Percentiles rank a stretch among this genome's conserved stretches.
These are phyloP conservation scores for Ophiorrhiza pumila DNA, from an alignment of 257 asterid genomes.

Conservation along the genomic window DNA sequence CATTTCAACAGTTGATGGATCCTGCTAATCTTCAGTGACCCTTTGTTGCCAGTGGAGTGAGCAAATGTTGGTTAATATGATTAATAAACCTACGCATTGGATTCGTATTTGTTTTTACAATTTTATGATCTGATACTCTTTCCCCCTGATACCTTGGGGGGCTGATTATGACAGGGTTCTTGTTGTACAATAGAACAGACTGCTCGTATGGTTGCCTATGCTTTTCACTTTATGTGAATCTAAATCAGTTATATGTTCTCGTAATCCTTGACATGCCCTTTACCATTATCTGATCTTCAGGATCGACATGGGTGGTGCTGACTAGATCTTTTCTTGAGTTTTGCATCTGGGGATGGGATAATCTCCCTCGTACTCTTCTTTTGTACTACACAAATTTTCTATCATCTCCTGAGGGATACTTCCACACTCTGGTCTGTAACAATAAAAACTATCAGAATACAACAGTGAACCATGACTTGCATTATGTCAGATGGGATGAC, in stretches of 20 bases:
- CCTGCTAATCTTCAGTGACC: neutral
- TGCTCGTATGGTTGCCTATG: neutral
- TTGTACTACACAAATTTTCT: slow-evolving; percentile 91
- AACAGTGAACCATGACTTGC: slow-evolving; percentile 86
- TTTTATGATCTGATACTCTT: neutral
- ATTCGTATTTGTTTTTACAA: neutral
- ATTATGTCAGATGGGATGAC: slow-evolving; percentile 72
- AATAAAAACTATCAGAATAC: slow-evolving; percentile 92
- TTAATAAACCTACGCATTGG: neutral
- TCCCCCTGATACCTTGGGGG: neutral
- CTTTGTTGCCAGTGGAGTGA: neutral
- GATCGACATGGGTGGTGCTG: slow-evolving; percentile 75
- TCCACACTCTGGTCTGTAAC: slow-evolving; percentile 84
- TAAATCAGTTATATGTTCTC: neutral
- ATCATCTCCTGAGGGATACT: slow-evolving; percentile 82
- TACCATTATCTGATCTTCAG: slow-evolving; percentile 30
- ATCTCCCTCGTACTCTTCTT: slow-evolving; percentile 91
- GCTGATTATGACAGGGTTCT: no score
- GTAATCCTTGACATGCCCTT: neutral
- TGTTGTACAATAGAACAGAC: neutral
- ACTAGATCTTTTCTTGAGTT: slow-evolving; percentile 84
- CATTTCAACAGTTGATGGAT: neutral
- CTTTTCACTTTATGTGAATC: neutral
- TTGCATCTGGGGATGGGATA: slow-evolving; percentile 99
- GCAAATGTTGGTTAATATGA: neutral